Evolutionary conservation across 2,329 filamentous ascomycete genomes (phyloP).

Genomic region (Microdochium paspali): DNA sequence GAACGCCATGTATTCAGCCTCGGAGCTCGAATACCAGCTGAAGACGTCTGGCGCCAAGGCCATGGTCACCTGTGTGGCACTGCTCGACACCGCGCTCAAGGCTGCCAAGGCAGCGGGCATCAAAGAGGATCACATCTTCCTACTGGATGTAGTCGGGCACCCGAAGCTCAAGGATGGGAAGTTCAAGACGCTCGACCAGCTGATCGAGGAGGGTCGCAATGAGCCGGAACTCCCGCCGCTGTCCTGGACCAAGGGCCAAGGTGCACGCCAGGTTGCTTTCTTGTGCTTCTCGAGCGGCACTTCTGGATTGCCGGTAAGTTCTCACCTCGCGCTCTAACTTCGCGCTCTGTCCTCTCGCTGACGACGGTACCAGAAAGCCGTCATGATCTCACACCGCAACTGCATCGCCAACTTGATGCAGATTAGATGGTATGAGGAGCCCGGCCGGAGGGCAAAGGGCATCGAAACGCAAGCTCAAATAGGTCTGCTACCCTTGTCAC

Average conservation of each 20-base stretch:
- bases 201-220: constrained; percentile 47
- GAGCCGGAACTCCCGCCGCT: constrained; percentile 39
- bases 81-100: constrained; percentile 52
- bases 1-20: constrained; percentile 58
- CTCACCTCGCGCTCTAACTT: not conserved
- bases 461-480: constrained; percentile 31
- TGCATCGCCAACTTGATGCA: constrained; percentile 67
- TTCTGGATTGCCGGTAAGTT: constrained; percentile 55
- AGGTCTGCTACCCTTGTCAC: constrained; percentile 64
- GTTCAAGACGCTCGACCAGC: constrained; percentile 53
- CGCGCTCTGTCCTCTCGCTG: not conserved
- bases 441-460: constrained; percentile 16
- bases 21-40: constrained; percentile 60
- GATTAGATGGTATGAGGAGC: constrained; percentile 32
- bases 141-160: constrained; percentile 45
- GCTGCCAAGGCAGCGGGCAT: constrained; percentile 53
- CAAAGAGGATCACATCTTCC: constrained; percentile 50
- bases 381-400: constrained; percentile 69
- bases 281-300: constrained; percentile 69
- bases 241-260: constrained; percentile 48
- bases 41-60: constrained; percentile 54
- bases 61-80: constrained; percentile 58
- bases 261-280: constrained; percentile 55
- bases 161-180: constrained; percentile 34
- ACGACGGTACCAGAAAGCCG: constrained; percentile 49